Percentiles rank a stretch among this genome's conserved stretches.
These are phyloP conservation scores for Zopfia rhizophila DNA, from an alignment of 2,329 filamentous ascomycete species.

Conservation along the genomic window DNA sequence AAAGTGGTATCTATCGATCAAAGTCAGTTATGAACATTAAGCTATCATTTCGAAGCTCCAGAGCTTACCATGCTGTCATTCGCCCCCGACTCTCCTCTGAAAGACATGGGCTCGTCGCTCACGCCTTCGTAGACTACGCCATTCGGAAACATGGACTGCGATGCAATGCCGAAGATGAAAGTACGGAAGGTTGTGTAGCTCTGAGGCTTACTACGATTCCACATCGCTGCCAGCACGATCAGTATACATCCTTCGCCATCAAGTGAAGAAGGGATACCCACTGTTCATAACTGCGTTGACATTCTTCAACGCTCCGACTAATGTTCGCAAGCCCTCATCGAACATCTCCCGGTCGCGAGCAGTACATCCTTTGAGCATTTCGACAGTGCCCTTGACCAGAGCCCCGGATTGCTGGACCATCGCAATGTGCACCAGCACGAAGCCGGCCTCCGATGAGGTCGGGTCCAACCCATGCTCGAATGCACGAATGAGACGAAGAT, in stretches of 20 bases:
- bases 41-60: no score
- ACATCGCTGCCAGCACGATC: conserved; percentile 71
- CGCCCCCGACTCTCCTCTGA: conserved; percentile 91
- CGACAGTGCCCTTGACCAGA: conserved; percentile 77
- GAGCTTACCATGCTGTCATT: conserved; percentile 84
- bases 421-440: conserved; percentile 94
- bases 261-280: conserved; percentile 44
- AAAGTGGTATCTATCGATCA: conserved; percentile 74
- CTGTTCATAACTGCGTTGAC: conserved; percentile 85
- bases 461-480: conserved; percentile 92
- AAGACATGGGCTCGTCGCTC: conserved; percentile 77
- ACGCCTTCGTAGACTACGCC: conserved; percentile 91
- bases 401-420: conserved; percentile 90
- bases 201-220: conserved; percentile 83
- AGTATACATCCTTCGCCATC: conserved; percentile 10
- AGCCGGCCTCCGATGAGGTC: conserved; percentile 88
- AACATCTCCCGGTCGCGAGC: conserved; percentile 63
- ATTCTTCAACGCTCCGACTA: conserved; percentile 71
- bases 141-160: conserved; percentile 91
- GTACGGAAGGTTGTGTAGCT: conserved; percentile 92
- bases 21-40: no score
- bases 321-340: conserved; percentile 61
- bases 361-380: conserved; percentile 67
- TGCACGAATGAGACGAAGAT: conserved; percentile 85
- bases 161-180: conserved; percentile 96